Evolutionary conservation across 2,329 filamentous ascomycete genomes (phyloP), one percentile per base, ranked within the genome.

Genomic region (Pseudocercospora fuligena): DNA sequence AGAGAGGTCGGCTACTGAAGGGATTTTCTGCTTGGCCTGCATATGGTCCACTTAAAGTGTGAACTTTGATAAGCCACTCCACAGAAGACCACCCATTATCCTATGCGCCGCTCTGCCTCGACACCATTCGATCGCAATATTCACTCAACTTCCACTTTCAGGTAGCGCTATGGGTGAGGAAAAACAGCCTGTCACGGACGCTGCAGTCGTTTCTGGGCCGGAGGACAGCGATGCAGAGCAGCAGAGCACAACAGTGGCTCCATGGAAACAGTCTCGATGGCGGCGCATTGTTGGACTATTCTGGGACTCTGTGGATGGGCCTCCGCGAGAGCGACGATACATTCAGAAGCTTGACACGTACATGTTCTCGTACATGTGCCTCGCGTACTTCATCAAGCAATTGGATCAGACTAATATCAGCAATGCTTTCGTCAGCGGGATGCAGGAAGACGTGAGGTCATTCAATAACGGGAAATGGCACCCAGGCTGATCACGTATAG

Each of bases 391-490:
- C 19, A 66, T 66, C 64, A 66, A 66, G 36, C 64, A 66, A 19
- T 40, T 66, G 40, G 64, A 63, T 33, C 64, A 66, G 23, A 66
- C 60, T 6, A 66, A 66, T 21, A 66, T 63, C n/a, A 63, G 61
- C 33, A 82, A 82, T 71, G 80, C 80, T 6, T 82, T 80, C 63
- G 77, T 82, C 6, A 73, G 76, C 53, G 80, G 80, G 3, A 81
- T 81, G 80, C 76, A 76, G 65, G 79, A 81, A 66, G 79, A 81
- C 56, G n/a, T 49, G 46, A 21, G 46, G 12, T 33, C 11, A 33
- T 7, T 33, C 31, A 11, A 5, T 7, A 33, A 33, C 8, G 29
- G 12, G 23, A 49, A 1, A 1, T 49, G n/a, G 3, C n/a, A 23
- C 2, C 16, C n/a, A 21, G 46, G 23, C 46, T 49, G 46, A 49